Percentiles rank a stretch among this genome's conserved stretches.
Conservation (phyloP, 2,329 filamentous ascomycete genomes). For the Tolypocladium ovalisporum region DNA sequence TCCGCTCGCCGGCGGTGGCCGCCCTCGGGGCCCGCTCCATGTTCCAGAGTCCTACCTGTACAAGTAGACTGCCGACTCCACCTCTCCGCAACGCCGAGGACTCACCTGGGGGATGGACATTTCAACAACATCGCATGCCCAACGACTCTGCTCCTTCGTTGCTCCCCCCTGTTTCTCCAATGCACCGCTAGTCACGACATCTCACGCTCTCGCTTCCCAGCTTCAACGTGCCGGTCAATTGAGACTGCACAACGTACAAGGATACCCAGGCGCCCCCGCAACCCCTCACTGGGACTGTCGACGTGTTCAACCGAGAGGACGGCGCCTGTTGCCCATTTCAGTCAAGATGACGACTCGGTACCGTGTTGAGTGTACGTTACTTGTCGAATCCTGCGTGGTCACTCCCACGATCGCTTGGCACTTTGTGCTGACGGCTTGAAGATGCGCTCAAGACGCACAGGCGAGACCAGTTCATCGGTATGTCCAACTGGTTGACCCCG, state of each 20-base stretch:
- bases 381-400: not conserved
- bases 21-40: not conserved
- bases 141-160: not conserved
- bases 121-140: not conserved
- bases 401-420: not conserved
- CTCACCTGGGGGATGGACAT: not conserved
- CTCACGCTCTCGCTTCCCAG: not conserved
- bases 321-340: not conserved
- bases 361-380: constrained; percentile 59
- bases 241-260: not conserved
- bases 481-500: constrained; percentile 4
- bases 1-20: not conserved
- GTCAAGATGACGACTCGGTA: constrained; percentile 49
- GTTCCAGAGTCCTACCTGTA: too few species aligned
- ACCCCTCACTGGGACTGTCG: not conserved
- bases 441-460: constrained; percentile 71
- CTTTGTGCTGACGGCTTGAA: constrained; percentile 20
- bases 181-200: not conserved
- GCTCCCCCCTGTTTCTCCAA: not conserved
- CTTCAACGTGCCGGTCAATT: not conserved
- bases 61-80: not conserved
- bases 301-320: not conserved
- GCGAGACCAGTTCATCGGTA: constrained; percentile 78
- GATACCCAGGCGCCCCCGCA: not conserved
- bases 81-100: not conserved